A percentile compares a stretch with the other conserved stretches of the same genome.
phyloP scores from a whole-genome alignment of 139 green algal genomes.

The Chara braunii region DNA sequence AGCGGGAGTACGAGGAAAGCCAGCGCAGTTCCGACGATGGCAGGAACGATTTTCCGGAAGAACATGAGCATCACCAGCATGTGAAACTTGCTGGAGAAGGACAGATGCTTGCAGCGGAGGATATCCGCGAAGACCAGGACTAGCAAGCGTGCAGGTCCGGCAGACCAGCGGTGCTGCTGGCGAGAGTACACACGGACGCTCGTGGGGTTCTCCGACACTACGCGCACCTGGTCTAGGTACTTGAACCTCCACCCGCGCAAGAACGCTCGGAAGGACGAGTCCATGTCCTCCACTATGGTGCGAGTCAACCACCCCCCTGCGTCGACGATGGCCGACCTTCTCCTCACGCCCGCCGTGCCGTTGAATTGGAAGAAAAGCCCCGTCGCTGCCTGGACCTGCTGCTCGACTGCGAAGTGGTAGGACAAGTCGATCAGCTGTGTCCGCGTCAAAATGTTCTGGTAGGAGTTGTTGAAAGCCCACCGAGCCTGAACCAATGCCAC shows the following conservation, averaged over 20 bases:
- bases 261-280: constrained; percentile 13
- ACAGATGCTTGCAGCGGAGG: too few relatives aligned
- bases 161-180: constrained; percentile 24
- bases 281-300: constrained; percentile 26
- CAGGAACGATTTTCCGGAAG: constrained; percentile 11
- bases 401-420: constrained; percentile 41
- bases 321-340: constrained; percentile 5
- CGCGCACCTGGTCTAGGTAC: constrained; percentile 17
- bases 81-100: constrained; percentile 47
- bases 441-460: constrained; percentile 72
- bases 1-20: constrained; percentile 8
- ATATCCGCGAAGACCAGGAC: constrained; percentile 11
- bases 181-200: constrained; percentile 8
- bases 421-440: constrained; percentile 36
- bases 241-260: constrained; percentile 18
- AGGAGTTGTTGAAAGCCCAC: constrained; percentile 63
- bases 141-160: constrained; percentile 13
- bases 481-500: constrained; percentile 54
- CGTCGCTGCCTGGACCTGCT: constrained; percentile 30
- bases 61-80: constrained; percentile 48
- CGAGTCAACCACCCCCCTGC: constrained; percentile 15
- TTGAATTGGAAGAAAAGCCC: constrained; percentile 40
- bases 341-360: constrained; percentile 25
- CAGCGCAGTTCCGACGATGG: constrained; percentile 12
- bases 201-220: too few relatives aligned